Base-by-base conservation (phyloP, 1,139 yeast species). In the Yamadazyma jaroonii region DNA sequence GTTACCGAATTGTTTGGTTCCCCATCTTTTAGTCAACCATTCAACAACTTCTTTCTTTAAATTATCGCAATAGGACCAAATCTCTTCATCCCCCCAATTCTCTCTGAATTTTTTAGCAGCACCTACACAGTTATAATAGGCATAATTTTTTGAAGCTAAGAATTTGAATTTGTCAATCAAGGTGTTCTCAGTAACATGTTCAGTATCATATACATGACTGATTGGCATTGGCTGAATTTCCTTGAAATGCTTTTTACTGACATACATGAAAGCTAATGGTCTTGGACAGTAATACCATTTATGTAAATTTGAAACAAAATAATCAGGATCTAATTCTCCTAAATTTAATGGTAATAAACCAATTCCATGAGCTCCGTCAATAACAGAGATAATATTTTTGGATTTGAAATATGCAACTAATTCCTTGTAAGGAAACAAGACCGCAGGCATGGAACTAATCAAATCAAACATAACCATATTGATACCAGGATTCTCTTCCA, bases 311-410 rank as follows among this genome's bases (percentile, higher is more conserved):
- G 84, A 62, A 11, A 75, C 70, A 49, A 70, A 75, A 52, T 80
- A 83, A 50, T 82, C 89, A 0, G 90, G 87, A 36, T 67, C 53
- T 14, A 76, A 58, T 2, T 54, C 50, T 0, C 52, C 49, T 36
- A 82, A 52, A 40, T 76, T 66, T 15, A 81, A 46, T 9, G 55
- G 52, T 9, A 79, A 50, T 37, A 78, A 59, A 0, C 92, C 92
- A 27, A 77, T 65, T 1, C 79, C 75, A 53, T 84, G 92, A 3
- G 92, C 89, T 9, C 84, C 92, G 53, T 84, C 94, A 24, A 84
- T 69, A 31, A 81, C 57, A 3, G 87, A 77, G 32, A 80, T 48
- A 6, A 77, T 74, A 8, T 60, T 57, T 41, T 76, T 59, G 35
- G 74, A 54, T 11, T 61, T 58, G 48, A 87, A 79, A 33, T 77